Percentiles rank a stretch among this genome's conserved stretches.
These are phyloP conservation scores for Croton setiger DNA, from an alignment of 441 rosid species.

Conservation along the genomic window DNA sequence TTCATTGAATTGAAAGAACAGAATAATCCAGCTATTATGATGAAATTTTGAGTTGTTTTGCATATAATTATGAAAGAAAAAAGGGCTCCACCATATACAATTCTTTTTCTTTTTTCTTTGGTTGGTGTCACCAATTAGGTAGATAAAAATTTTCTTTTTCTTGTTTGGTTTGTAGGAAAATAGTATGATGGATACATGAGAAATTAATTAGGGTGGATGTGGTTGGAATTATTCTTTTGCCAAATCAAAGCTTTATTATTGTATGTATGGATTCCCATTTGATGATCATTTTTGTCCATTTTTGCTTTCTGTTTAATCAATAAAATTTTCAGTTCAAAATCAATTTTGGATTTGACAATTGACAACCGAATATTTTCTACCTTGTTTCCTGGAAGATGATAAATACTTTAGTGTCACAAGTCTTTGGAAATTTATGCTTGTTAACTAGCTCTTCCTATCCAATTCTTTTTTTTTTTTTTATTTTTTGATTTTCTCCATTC, in stretches of 20 bases:
- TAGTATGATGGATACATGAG: background rate
- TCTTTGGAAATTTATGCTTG: background rate
- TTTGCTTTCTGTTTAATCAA: background rate
- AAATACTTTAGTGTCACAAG: background rate
- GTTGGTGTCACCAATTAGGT: slow-evolving; percentile 4
- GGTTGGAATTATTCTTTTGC: background rate
- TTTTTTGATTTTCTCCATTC: no score
- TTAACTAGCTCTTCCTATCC: no score
- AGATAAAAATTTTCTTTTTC: background rate
- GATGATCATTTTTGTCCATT: slow-evolving; percentile 1
- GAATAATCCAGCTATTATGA: slow-evolving; percentile 16
- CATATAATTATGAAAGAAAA: slow-evolving; percentile 10
- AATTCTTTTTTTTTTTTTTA: no score
- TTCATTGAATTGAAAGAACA: background rate
- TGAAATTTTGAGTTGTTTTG: slow-evolving; percentile 17
- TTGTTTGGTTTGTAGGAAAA: background rate
- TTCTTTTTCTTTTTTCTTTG: background rate
- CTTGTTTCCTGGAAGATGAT: background rate
- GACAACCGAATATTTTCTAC: background rate
- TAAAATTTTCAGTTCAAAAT: background rate
- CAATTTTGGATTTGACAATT: background rate
- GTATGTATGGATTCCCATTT: slow-evolving; percentile 4
- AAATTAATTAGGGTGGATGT: background rate
- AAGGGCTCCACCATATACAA: slow-evolving; percentile 13
- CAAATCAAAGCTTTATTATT: background rate